Conservation (phyloP, 2,329 filamentous ascomycete genomes). For the Aspergillus sp. region DNA sequence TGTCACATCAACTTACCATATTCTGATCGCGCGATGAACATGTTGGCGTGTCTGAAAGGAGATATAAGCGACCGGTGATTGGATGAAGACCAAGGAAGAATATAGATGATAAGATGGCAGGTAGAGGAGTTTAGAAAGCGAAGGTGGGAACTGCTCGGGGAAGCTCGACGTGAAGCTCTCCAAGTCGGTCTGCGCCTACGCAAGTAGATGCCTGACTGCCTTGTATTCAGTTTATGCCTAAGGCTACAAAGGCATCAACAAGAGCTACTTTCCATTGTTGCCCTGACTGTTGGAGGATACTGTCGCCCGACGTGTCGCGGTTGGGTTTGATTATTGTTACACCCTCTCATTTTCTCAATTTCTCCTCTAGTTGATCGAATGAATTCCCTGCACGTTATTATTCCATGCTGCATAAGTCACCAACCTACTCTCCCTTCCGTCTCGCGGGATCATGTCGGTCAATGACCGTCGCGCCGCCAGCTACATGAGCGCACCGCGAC, state of each 20-base stretch:
- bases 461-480: slow-evolving; percentile 34
- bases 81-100: neutral
- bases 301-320: slow-evolving; percentile 3
- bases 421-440: slow-evolving; percentile 9
- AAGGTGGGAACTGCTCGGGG: slow-evolving; percentile 15
- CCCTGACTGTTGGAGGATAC: slow-evolving; percentile 2
- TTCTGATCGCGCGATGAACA: slow-evolving; percentile 99
- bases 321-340: neutral
- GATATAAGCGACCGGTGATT: neutral
- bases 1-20: slow-evolving; percentile 64
- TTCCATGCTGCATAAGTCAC: slow-evolving; percentile 17
- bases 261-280: neutral
- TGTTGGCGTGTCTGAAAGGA: slow-evolving; percentile 49
- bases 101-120: slow-evolving; percentile 1
- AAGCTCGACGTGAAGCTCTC: slow-evolving; percentile 25
- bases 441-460: slow-evolving; percentile 30
- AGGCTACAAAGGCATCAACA: slow-evolving; percentile 11
- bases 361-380: slow-evolving; percentile 5
- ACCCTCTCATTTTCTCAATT: slow-evolving; percentile 7
- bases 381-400: neutral
- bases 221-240: slow-evolving; percentile 19
- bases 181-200: slow-evolving; percentile 29
- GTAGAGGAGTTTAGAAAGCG: slow-evolving; percentile 4
- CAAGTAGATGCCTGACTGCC: slow-evolving; percentile 27
- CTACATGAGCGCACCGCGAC: slow-evolving; percentile 32